Percentiles rank a stretch among this genome's conserved stretches.
phyloP scores from a whole-genome alignment of 805 yeast species.

The Ogataea populi-albae region DNA sequence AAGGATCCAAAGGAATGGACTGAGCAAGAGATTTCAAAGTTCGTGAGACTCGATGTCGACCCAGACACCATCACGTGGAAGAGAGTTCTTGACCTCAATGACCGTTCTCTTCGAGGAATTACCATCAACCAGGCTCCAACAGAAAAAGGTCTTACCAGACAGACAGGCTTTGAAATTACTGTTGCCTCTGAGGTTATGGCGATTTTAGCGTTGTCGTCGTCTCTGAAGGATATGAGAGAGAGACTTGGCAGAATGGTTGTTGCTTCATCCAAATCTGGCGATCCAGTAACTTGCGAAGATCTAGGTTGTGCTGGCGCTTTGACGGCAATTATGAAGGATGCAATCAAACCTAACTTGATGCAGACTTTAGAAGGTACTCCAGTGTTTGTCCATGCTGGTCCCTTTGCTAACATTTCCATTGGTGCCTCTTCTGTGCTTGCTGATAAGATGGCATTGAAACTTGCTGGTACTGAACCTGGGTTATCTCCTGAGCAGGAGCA shows the following conservation, averaged over 20 bases:
- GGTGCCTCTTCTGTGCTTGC: constrained; percentile 96
- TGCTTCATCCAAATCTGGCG: constrained; percentile 71
- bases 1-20: constrained; percentile 80
- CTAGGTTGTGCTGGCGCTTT: constrained; percentile 95
- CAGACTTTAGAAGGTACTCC: constrained; percentile 98
- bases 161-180: constrained; percentile 92
- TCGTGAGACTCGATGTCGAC: constrained; percentile 84
- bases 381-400: constrained; percentile 96
- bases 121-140: constrained; percentile 91
- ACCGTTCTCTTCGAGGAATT: constrained; percentile 83
- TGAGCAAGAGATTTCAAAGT: constrained; percentile 66
- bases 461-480: constrained; percentile 64
- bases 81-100: constrained; percentile 93
- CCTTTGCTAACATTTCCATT: constrained; percentile 94
- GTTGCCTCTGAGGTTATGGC: constrained; percentile 98
- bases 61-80: constrained; percentile 88
- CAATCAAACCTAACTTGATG: constrained; percentile 95
- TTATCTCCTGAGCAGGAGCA: constrained; percentile 33
- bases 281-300: constrained; percentile 90
- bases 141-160: constrained; percentile 82
- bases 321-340: constrained; percentile 91
- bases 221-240: constrained; percentile 77
- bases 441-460: constrained; percentile 86
- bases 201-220: constrained; percentile 77
- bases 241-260: constrained; percentile 89